Evolutionary conservation across 768 basidiomycete species (phyloP).

Genomic region (Lenzites betulinus): DNA sequence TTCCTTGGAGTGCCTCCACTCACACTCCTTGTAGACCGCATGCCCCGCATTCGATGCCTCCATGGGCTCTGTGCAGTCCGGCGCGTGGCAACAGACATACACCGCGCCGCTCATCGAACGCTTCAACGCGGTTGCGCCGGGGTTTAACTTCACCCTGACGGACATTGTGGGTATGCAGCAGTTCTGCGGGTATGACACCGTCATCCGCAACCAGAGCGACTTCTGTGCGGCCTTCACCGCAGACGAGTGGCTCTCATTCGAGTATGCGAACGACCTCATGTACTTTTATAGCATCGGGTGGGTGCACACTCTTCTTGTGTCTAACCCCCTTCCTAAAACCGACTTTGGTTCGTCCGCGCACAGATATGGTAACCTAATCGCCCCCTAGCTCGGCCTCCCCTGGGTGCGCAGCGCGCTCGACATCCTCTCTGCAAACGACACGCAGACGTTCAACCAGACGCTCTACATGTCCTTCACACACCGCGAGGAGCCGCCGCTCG

Average conservation of each 20-base stretch:
- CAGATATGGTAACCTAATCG: constrained; percentile 23
- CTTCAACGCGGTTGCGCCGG: constrained; percentile 18
- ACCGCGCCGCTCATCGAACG: constrained; percentile 22
- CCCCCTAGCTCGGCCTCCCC: constrained; percentile 22
- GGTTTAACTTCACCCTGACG: constrained; percentile 23
- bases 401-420: constrained; percentile 22
- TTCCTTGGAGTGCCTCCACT: neutral
- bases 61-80: constrained; percentile 19
- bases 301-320: neutral
- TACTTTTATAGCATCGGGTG: constrained; percentile 27
- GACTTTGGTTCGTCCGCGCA: neutral
- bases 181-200: constrained; percentile 26
- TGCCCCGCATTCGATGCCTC: constrained; percentile 20
- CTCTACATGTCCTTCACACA: constrained; percentile 26
- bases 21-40: constrained; percentile 3
- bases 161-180: constrained; percentile 24
- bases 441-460: constrained; percentile 15
- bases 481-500: constrained; percentile 25
- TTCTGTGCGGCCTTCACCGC: constrained; percentile 22
- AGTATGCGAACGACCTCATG: constrained; percentile 26
- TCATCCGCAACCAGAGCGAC: constrained; percentile 20
- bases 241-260: constrained; percentile 25
- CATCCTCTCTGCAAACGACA: constrained; percentile 20
- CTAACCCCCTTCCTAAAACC: neutral
- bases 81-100: constrained; percentile 19